Conservation (phyloP, 2,329 filamentous ascomycete species). For the Apiospora aurea region DNA sequence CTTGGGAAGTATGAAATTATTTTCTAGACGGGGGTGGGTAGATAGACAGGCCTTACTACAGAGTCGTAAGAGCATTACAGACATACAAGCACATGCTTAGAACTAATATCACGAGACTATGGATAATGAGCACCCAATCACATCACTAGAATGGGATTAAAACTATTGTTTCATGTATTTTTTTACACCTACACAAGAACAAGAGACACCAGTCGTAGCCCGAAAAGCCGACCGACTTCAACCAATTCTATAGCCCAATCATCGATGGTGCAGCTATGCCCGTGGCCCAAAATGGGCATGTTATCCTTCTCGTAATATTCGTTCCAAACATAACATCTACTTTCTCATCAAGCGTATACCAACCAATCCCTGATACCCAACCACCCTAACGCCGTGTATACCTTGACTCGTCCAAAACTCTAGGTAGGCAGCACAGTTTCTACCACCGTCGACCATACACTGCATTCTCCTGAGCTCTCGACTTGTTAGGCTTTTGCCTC, state of each 20-base stretch:
- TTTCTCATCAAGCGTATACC: conserved; percentile 4
- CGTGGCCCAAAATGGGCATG: background rate
- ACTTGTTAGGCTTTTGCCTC: conserved; percentile 23
- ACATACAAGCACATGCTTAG: background rate
- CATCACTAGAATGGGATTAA: too few relatives aligned
- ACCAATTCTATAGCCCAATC: background rate
- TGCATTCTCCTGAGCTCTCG: conserved; percentile 44
- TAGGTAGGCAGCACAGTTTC: background rate
- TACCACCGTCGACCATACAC: conserved; percentile 53
- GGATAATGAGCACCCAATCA: background rate
- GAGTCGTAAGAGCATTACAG: background rate
- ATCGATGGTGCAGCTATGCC: background rate
- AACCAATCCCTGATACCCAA: background rate
- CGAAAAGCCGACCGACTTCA: background rate
- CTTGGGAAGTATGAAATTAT: background rate
- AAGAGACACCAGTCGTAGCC: background rate
- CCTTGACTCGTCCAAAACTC: background rate
- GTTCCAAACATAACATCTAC: conserved; percentile 5
- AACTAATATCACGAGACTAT: conserved; percentile 3
- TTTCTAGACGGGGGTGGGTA: background rate
- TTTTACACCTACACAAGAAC: background rate
- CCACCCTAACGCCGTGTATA: background rate
- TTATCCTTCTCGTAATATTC: background rate
- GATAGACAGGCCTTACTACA: background rate
- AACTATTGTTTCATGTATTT: background rate